Evolutionary conservation across 139 green algal species (phyloP), one percentile per base, ranked within the genome.

Genomic region (Ettlia oleoabundans): DNA sequence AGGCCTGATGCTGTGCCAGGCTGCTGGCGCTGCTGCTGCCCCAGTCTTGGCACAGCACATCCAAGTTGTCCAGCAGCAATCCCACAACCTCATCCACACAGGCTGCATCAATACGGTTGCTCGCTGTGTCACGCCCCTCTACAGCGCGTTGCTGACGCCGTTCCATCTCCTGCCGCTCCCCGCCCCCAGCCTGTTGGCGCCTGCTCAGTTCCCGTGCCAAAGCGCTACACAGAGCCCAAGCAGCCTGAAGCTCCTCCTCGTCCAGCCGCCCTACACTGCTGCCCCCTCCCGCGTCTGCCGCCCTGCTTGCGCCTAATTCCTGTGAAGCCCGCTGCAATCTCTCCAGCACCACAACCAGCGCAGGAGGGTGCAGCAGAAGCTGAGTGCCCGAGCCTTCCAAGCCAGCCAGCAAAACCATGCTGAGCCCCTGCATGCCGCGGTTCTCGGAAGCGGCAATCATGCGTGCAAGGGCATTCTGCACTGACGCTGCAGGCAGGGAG

Each of bases 161-260:
- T n/a, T n/a, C n/a, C n/a, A n/a, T n/a, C 26, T 5, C 22, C 66
- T 74, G 32, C 37, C 7, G 24, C 28, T 51, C n/a, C 24, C 30
- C 63, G 18, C 30, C 63, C 30, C 28, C 63, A 28, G 63, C 30
- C 26, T 10, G 26, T 26, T 0, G n/a, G n/a, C 19, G 19, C 40
- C 32, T 40, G 37, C 41, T 58, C 74, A 70, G 26, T 19, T 35
- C 13, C 0, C 61, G 24, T 22, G 74, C 74, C 55, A 52, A 10
- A 2, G 15, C 4, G 74, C 53, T 70, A 37, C 35, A 52, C 53
- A 80, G 53, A 35, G 74, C 53, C 74, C 74, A 80, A 1, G 30
- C 52, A 33, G 74, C 74, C 74, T 80, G 53, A 5, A 37, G 37
- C 51, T 80, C 74, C 28, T 68, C 74, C 19, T 41, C 66, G 1